Base-by-base conservation (phyloP, 2,329 filamentous ascomycete species). In the Tolypocladium endophyticum region DNA sequence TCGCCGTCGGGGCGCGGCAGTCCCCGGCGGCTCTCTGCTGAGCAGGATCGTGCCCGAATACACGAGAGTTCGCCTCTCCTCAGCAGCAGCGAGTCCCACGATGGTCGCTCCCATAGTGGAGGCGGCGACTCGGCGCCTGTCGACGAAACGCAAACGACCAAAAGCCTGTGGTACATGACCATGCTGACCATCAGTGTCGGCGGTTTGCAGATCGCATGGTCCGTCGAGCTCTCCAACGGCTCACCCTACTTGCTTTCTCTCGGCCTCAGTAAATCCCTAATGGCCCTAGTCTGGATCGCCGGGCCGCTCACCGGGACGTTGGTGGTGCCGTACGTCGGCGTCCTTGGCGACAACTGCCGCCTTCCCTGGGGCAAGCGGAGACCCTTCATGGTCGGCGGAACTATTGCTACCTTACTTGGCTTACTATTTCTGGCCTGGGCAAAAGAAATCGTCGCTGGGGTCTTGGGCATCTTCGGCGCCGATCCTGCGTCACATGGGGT, bases 191-290 rank as follows among this genome's bases (percentile, higher is more conserved):
- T 97, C 62, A 87, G 89, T 70, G 89, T 96, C 65, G 90, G 90
- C 61, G 93, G 90, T 30, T 78, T 97, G 63, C 93, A 97, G 75
- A 89, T 97, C 66, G 92, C 93, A 35, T 97, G 93, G 93, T 92
- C 92, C 1, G 92, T 96, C 50, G 93, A 97, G 73, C 80, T 96
- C 50, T 96, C 92, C 58, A 93, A 96, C 77, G 92, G 92, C 66
- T 96, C 93, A 58, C 89, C 90, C 7, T 94, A 89, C 69, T 77
- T 94, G 47, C 77, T 93, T 47, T 92, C 89, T 1, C 82, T 94
- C 36, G 90, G 90, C 14, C 81, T 94, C 73, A 91, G 86, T 80
- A 92, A 93, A 76, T 88, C 89, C 43, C 75, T 92, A 52, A 88
- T 93, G 79, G 89, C 90, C 23, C 79, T 92, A 64, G 89, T 93